Conservation (phyloP, 768 basidiomycete species). For the Leucocoprinus sp. region DNA sequence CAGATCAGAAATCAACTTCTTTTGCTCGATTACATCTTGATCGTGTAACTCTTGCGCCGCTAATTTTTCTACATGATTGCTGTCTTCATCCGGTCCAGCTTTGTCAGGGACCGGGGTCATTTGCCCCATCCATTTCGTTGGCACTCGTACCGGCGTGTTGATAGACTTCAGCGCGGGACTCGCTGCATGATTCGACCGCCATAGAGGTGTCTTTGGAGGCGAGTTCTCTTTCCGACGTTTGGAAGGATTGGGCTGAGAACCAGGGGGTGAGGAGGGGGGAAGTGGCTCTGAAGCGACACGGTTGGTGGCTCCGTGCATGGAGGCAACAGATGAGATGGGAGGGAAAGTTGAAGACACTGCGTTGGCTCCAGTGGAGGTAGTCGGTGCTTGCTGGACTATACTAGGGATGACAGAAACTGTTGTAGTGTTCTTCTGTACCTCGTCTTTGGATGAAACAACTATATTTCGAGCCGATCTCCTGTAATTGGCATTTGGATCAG, state of each 20-base stretch:
- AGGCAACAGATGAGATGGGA: not conserved
- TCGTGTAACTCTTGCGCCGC: constrained; percentile 55
- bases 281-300: constrained; percentile 24
- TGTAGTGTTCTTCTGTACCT: constrained; percentile 22
- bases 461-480: constrained; percentile 53
- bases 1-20: constrained; percentile 63
- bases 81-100: constrained; percentile 60
- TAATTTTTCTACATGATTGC: constrained; percentile 44
- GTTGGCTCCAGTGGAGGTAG: constrained; percentile 1
- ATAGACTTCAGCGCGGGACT: constrained; percentile 12
- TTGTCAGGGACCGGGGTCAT: constrained; percentile 39
- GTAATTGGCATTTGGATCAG: constrained; percentile 74
- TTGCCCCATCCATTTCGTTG: constrained; percentile 27
- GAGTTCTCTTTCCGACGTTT: constrained; percentile 66
- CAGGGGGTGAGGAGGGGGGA: constrained; percentile 34
- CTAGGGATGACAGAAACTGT: constrained; percentile 18
- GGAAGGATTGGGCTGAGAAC: constrained; percentile 33
- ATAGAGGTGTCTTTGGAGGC: constrained; percentile 17
- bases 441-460: constrained; percentile 21
- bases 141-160: constrained; percentile 20
- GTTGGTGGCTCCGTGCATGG: not conserved
- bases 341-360: not conserved
- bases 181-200: constrained; percentile 16
- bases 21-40: constrained; percentile 71
- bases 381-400: constrained; percentile 7